phyloP scores from a whole-genome alignment of 2,329 filamentous ascomycete species.

The Colletotrichum acutatum region DNA sequence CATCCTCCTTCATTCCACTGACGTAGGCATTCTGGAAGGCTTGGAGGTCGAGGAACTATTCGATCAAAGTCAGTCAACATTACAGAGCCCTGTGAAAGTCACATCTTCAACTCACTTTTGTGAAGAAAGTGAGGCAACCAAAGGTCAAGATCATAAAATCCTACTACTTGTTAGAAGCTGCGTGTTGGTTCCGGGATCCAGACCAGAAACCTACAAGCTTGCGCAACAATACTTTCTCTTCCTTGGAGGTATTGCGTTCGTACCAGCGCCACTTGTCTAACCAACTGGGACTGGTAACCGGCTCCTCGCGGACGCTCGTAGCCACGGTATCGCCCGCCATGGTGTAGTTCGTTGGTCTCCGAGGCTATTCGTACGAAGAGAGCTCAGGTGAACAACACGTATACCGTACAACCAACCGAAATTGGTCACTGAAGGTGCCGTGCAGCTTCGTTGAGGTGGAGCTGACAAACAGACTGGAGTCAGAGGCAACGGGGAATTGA shows the following conservation, averaged over 20 bases:
- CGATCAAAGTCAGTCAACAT: background rate
- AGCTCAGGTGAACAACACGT: too few species aligned
- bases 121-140: slow-evolving; percentile 68
- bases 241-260: slow-evolving; percentile 38
- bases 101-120: slow-evolving; percentile 54
- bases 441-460: slow-evolving; percentile 9
- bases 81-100: fast-evolving
- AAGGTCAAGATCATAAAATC: slow-evolving; percentile 74
- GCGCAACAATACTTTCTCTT: slow-evolving; percentile 57
- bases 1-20: slow-evolving; percentile 50
- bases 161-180: background rate
- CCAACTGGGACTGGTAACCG: background rate
- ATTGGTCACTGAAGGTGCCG: background rate
- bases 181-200: too few species aligned
- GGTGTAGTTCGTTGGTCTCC: background rate
- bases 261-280: slow-evolving; percentile 26
- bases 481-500: background rate
- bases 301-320: background rate
- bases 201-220: slow-evolving; percentile 53
- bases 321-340: slow-evolving; percentile 18
- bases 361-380: too few species aligned
- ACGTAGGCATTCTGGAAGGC: slow-evolving; percentile 49
- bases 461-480: background rate
- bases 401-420: background rate
- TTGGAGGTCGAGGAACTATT: slow-evolving; percentile 10